phyloP scores from a whole-genome alignment of 1,284 basidiomycete species.

The Phellopilus nigrolimitatus region DNA sequence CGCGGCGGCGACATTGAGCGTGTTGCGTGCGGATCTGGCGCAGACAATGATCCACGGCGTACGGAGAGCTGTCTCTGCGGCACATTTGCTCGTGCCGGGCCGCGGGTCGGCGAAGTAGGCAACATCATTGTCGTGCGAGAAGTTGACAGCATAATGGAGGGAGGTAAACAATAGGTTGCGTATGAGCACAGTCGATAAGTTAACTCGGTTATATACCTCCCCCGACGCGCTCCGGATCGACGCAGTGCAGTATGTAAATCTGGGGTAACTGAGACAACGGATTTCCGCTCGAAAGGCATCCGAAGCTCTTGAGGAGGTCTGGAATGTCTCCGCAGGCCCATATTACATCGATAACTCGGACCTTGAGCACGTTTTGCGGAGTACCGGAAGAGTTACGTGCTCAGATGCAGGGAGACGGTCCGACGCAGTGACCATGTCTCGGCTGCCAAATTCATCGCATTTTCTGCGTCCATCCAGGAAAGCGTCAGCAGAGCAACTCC shows the following conservation, averaged over 20 bases:
- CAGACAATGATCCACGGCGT: constrained; percentile 60
- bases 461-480: no score
- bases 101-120: constrained; percentile 8
- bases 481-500: no score
- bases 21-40: constrained; percentile 59
- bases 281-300: no score
- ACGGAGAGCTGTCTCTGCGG: constrained; percentile 38
- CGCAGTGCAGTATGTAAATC: background rate
- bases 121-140: background rate
- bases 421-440: no score
- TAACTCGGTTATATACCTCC: no score
- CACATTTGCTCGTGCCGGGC: constrained; percentile 11
- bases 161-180: background rate
- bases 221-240: background rate
- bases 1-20: constrained; percentile 52
- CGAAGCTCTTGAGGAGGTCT: background rate
- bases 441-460: no score
- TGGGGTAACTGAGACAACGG: background rate
- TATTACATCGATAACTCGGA: background rate
- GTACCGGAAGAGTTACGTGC: background rate
- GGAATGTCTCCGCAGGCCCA: background rate
- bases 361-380: background rate
- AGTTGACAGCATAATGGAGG: background rate
- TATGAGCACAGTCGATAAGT: no score
- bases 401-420: no score